Evolutionary conservation across 2,329 filamentous ascomycete species (phyloP), one percentile per base, ranked within the genome.

Genomic region (Talaromyces verruculosus): DNA sequence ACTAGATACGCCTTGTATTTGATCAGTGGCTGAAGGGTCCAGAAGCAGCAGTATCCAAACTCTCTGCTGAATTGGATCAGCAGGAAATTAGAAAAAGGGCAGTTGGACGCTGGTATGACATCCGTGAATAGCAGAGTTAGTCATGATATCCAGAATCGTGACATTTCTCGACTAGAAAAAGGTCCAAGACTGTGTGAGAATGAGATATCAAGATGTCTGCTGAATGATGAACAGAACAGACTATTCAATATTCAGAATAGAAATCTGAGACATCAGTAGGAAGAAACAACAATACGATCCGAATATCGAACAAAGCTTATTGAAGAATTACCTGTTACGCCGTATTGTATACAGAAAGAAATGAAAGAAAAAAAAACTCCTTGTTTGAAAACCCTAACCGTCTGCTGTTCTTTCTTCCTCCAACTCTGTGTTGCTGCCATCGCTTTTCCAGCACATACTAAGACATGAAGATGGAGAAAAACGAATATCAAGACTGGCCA

Each of bases 241-340:
- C 30, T 10, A 37, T 22, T 15, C n/a, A 35, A 35, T 37, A 19
- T 57, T 19, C 51, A 13, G 51, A 10, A 22, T 57, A 57, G 8
- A 57, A 57, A 37, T 22, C 33, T 57, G 33, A 57, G 17, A 19
- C 8, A 7, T 53, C 28, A 53, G 49, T 53, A 25, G 30, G 28
- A 39, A 57, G 11, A n/a, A 30, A 33, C 51, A 25, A 11, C 19
- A 22, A 57, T 57, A 39, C 33, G n/a, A 22, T 39, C 51, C 19
- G 10, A 55, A 25, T 30, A 39, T n/a, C 19, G 30, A 15, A 57
- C n/a, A 57, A 19, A 65, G 68, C 64, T 65, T 67, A 68, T 64
- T 39, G 63, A 51, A 70, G 41, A 68, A 60, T 63, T 66, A 62
- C 65, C 70, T 64, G 61, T 68, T 72, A 72, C 71, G 71, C 72